These are phyloP conservation scores for Venustampulla echinocandica DNA, from an alignment of 495 filamentous ascomycete species.

Conservation along the genomic window DNA sequence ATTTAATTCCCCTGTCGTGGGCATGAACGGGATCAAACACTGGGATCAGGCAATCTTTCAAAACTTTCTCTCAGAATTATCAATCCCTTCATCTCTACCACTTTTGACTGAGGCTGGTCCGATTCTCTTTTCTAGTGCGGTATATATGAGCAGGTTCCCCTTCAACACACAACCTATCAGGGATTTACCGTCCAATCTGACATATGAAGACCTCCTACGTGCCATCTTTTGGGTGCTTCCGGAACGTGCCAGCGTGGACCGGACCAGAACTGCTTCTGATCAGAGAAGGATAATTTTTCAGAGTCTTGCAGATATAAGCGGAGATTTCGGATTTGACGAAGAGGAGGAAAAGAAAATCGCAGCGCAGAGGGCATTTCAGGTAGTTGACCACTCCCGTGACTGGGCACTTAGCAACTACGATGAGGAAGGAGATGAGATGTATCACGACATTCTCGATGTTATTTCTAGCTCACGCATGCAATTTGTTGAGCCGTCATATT, in stretches of 20 bases:
- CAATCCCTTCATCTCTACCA: background rate
- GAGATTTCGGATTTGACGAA: background rate
- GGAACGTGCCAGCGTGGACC: background rate
- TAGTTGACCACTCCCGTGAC: background rate
- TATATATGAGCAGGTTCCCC: background rate
- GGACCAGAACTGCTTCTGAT: background rate
- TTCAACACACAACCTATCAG: background rate
- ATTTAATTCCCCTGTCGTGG: background rate
- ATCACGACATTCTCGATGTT: constrained; percentile 3
- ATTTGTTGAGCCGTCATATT: background rate
- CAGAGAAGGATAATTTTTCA: background rate
- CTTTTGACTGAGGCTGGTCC: background rate
- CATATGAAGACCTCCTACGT: background rate
- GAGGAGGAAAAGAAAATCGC: constrained; percentile 1
- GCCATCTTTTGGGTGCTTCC: constrained; percentile 1
- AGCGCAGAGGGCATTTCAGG: background rate
- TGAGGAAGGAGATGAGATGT: constrained; percentile 4
- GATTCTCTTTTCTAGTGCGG: background rate
- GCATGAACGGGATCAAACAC: background rate
- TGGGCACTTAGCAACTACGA: background rate
- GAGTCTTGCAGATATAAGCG: background rate
- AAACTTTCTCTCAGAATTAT: background rate
- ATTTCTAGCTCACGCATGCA: background rate
- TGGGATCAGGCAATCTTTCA: background rate
- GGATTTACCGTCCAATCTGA: background rate